These are phyloP conservation scores for Vaccinium corymbosum DNA, from an alignment of 148 eudicot genomes.

Conservation along the genomic window DNA sequence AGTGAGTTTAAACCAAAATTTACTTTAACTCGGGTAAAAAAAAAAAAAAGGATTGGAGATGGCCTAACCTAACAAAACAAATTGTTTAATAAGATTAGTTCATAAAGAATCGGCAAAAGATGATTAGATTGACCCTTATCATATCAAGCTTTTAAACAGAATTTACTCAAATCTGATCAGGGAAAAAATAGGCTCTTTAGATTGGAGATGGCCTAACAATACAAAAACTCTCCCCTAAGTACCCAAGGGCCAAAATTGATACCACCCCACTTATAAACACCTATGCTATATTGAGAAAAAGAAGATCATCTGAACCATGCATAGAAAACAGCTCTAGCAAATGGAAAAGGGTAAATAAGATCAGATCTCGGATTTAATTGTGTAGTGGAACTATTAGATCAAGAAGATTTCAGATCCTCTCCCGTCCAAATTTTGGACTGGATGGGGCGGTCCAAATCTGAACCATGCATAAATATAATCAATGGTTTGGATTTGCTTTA, in stretches of 20 bases:
- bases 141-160: not conserved
- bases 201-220: not conserved
- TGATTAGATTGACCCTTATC: not conserved
- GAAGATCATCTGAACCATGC: not conserved
- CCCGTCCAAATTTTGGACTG: too few species aligned
- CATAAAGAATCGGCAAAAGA: not conserved
- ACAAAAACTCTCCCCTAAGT: not conserved
- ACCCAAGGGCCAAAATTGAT: not conserved
- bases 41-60: not conserved
- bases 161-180: not conserved
- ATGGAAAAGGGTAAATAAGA: not conserved
- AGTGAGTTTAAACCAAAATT: not conserved
- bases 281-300: not conserved
- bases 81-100: not conserved
- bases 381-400: not conserved
- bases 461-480: too few species aligned
- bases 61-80: not conserved
- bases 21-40: not conserved
- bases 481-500: too few species aligned
- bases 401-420: not conserved
- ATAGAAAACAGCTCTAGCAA: not conserved
- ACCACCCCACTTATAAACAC: not conserved
- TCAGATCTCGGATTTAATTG: not conserved
- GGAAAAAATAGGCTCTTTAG: not conserved
- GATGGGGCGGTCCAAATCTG: too few species aligned